These are phyloP conservation scores for Meyerozyma guilliermondii DNA, from an alignment of 1,139 yeast species.

Conservation along the genomic window DNA sequence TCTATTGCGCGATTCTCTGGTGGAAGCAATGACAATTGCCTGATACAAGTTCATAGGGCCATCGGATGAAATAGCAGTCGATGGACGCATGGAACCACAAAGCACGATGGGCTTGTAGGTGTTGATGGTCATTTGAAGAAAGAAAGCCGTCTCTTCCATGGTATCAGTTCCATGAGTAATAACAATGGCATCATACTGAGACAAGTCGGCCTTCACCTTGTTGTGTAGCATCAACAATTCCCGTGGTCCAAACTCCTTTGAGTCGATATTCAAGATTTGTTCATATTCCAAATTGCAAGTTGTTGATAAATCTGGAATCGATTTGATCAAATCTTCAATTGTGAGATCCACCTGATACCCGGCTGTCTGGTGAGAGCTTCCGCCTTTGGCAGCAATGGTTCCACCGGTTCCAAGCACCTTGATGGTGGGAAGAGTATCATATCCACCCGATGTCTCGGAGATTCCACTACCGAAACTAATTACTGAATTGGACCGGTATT, in stretches of 20 bases:
- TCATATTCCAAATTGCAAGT: slow-evolving; percentile 59
- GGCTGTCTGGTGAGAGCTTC: slow-evolving; percentile 53
- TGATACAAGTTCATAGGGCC: slow-evolving; percentile 72
- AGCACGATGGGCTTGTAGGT: slow-evolving; percentile 58
- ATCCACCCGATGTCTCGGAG: slow-evolving; percentile 9
- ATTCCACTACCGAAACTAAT: slow-evolving; percentile 11
- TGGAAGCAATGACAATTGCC: slow-evolving; percentile 60
- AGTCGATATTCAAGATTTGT: slow-evolving; percentile 61
- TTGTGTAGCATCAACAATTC: slow-evolving; percentile 31
- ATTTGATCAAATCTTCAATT: slow-evolving; percentile 52
- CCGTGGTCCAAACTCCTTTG: slow-evolving; percentile 52
- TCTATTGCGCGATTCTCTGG: slow-evolving; percentile 45
- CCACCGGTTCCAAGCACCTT: slow-evolving; percentile 72
- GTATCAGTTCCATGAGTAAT: slow-evolving; percentile 75
- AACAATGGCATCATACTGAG: slow-evolving; percentile 51
- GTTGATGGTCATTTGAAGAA: slow-evolving; percentile 54
- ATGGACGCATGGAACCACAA: slow-evolving; percentile 73
- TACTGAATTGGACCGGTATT: slow-evolving; percentile 17
- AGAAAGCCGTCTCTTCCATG: slow-evolving; percentile 66
- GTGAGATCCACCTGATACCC: slow-evolving; percentile 66
- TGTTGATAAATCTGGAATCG: slow-evolving; percentile 57
- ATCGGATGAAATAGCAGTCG: slow-evolving; percentile 64
- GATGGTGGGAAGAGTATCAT: slow-evolving; percentile 31
- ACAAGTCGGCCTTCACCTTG: slow-evolving; percentile 40
- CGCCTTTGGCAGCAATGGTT: slow-evolving; percentile 65